Evolutionary conservation across 148 eudicot species (phyloP), one percentile per base, ranked within the genome.

Genomic region (Nepenthes gracilis): DNA sequence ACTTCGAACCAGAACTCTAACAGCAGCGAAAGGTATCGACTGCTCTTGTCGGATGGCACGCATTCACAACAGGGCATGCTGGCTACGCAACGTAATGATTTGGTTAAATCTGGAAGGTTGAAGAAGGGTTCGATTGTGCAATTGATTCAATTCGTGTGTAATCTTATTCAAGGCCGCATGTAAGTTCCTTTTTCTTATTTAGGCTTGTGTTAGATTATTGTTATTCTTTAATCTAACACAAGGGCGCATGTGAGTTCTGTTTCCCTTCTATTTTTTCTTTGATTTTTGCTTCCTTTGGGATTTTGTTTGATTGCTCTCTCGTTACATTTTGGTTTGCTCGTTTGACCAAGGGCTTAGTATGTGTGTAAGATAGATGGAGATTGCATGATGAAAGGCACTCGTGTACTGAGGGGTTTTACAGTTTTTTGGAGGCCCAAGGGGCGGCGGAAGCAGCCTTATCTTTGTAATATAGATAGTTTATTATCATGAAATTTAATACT

Each of bases 51-150:
- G 2, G 95, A 91, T 40, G 95, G 97, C 0, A 1, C 49, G 4
- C 75, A 76, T 50, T 9, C 58, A 13, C 89, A 79, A 52, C 97
- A 87, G 33, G 95, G 87, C 2, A 91, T 91, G 92, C 81, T 87
- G 6, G 92, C 83, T 1, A 81, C 89, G 2, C 97, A 91, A 74
- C 70, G 35, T 4, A 87, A 91, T 64, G 80, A 72, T 1, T 63
- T 84, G 49, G 78, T 91, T 1, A 72, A 54, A 6, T 49, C 77
- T 1, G 69, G 81, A 1, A 35, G 12, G 10, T 62, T 91, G 65
- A 83, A 73, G 75, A 91, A 83, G 54, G 86, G 96, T 10, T 85
- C 96, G 0, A 54, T 91, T 55, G 49, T 91, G 23, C 76, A 58
- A 62, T 59, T 91, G 64, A 59, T 59, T 47, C 74, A 80, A 69